Evolutionary conservation across 345 rosid genomes (phyloP).

Genomic region (Aurinia saxatilis): DNA sequence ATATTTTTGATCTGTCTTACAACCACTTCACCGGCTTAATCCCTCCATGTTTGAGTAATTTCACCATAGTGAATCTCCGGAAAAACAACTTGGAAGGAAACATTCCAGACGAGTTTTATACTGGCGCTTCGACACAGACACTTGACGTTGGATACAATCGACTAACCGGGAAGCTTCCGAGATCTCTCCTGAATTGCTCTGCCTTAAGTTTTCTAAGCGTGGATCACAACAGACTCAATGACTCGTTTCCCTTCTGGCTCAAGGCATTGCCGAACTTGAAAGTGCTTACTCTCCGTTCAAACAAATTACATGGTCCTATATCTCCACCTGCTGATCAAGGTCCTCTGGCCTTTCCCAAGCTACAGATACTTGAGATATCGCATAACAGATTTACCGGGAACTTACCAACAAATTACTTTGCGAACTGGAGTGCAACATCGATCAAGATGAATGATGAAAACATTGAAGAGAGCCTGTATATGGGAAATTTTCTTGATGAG

Average conservation of each 20-base stretch:
- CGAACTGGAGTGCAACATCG: background rate
- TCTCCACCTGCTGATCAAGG: background rate
- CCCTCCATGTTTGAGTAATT: slow-evolving; percentile 15
- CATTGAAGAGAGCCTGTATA: background rate
- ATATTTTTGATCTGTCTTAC: slow-evolving; percentile 18
- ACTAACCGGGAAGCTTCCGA: slow-evolving; percentile 15
- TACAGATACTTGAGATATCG: slow-evolving; percentile 2
- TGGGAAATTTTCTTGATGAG: background rate
- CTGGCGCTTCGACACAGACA: background rate
- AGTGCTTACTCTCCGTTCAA: slow-evolving; percentile 1
- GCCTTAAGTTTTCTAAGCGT: background rate
- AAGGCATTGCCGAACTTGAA: background rate
- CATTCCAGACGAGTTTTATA: slow-evolving; percentile 12
- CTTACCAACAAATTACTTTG: background rate
- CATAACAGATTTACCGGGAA: background rate
- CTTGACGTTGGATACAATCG: slow-evolving; percentile 19
- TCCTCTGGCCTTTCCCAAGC: background rate
- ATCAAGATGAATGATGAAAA: background rate
- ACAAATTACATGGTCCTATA: slow-evolving; percentile 10
- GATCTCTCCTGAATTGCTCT: slow-evolving; percentile 17
- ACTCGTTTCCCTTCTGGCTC: slow-evolving; percentile 7
- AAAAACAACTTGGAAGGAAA: slow-evolving; percentile 20
- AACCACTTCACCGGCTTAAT: slow-evolving; percentile 16
- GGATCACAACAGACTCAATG: background rate
- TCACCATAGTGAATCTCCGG: slow-evolving; percentile 19